phyloP scores from a whole-genome alignment of 768 basidiomycete genomes.

The Serendipita sp. region DNA sequence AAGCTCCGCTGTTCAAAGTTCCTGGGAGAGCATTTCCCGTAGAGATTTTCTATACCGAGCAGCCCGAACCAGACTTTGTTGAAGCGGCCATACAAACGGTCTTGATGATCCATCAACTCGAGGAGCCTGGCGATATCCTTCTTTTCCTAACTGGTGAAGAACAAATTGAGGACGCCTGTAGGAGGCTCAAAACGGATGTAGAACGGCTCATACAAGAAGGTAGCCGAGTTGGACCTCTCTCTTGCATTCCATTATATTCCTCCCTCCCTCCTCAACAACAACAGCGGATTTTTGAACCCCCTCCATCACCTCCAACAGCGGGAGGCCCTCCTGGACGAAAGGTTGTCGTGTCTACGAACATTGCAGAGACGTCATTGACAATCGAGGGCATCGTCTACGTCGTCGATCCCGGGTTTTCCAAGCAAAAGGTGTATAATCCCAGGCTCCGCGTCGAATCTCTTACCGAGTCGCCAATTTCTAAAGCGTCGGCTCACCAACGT shows the following conservation, averaged over 20 bases:
- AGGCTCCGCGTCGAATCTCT: conserved; percentile 90
- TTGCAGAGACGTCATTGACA: conserved; percentile 93
- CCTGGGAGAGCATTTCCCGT: conserved; percentile 91
- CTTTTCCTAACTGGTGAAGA: conserved; percentile 97
- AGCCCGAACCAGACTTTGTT: conserved; percentile 89
- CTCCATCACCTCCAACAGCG: conserved; percentile 45
- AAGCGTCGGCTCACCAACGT: conserved; percentile 90
- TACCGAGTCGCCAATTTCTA: conserved; percentile 87
- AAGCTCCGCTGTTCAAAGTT: conserved; percentile 75
- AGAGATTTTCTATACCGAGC: conserved; percentile 86
- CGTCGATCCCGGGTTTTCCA: conserved; percentile 92
- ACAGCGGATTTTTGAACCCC: conserved; percentile 88
- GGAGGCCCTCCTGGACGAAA: conserved; percentile 81
- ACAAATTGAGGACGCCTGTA: conserved; percentile 92
- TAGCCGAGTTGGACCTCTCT: conserved; percentile 65
- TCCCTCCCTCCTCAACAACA: conserved; percentile 88
- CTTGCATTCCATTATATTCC: conserved; percentile 89
- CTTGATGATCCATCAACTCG: conserved; percentile 91
- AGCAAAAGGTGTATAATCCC: conserved; percentile 98
- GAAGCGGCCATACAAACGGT: conserved; percentile 95
- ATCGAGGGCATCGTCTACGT: conserved; percentile 99
- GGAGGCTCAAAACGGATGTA: conserved; percentile 82
- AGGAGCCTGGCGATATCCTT: conserved; percentile 83
- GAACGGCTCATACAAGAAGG: conserved; percentile 65
- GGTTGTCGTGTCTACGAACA: conserved; percentile 89